These are phyloP conservation scores for Botrytis pseudocinerea DNA, from an alignment of 2,329 filamentous ascomycete genomes.

Conservation along the genomic window DNA sequence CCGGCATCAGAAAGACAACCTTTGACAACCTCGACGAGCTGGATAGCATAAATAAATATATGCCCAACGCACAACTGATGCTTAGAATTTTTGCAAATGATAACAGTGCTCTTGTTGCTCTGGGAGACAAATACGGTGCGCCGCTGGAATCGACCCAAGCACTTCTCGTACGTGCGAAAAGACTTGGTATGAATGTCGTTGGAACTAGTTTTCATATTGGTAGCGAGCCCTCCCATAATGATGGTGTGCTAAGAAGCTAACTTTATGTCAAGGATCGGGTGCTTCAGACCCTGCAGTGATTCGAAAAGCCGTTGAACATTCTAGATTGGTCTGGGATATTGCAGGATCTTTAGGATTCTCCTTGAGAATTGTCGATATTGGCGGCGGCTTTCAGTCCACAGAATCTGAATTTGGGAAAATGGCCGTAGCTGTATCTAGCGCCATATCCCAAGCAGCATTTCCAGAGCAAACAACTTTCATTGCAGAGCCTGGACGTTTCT, in stretches of 20 bases:
- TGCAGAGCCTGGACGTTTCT: conserved; percentile 1
- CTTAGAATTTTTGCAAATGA: conserved; percentile 9
- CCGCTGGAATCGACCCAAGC: neutral
- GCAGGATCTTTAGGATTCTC: neutral
- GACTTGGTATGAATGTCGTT: neutral
- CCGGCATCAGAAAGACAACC: neutral
- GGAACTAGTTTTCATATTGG: conserved; percentile 12
- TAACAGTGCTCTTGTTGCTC: neutral
- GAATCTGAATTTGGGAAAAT: neutral
- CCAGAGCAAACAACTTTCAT: neutral
- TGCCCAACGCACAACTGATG: neutral
- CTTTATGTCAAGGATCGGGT: neutral
- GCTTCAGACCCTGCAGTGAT: neutral
- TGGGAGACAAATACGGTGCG: neutral
- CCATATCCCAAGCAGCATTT: neutral
- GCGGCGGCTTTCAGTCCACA: conserved; percentile 9
- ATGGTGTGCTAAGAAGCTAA: neutral
- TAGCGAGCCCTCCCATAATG: neutral
- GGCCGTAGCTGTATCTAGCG: neutral
- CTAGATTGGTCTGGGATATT: conserved; percentile 2
- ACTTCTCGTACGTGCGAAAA: neutral
- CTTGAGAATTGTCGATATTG: neutral
- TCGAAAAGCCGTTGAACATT: neutral
- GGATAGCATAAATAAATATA: conserved; percentile 5
- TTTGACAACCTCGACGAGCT: conserved; percentile 4